phyloP scores from a whole-genome alignment of 2,329 filamentous ascomycete species.

The Aspergillus chevalieri region DNA sequence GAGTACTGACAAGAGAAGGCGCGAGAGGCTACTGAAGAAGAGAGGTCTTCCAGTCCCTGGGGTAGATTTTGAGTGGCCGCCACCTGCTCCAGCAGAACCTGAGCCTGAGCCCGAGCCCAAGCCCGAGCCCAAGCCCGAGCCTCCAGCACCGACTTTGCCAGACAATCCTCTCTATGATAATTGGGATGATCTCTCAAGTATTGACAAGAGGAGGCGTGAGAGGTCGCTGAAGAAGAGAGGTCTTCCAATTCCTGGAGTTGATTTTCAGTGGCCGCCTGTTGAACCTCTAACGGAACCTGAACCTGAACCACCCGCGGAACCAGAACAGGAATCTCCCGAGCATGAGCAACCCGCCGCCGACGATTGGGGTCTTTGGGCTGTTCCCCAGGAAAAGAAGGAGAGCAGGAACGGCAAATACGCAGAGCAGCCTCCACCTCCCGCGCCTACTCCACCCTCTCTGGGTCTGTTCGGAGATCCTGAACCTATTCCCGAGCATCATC shows the following conservation, averaged over 20 bases:
- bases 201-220: conserved; percentile 43
- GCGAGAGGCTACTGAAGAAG: conserved; percentile 25
- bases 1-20: conserved; percentile 43
- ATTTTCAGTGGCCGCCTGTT: too few species aligned
- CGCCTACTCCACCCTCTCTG: conserved; percentile 43
- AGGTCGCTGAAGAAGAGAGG: conserved; percentile 17
- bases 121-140: conserved; percentile 25
- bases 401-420: conserved; percentile 42
- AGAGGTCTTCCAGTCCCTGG: conserved; percentile 26
- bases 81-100: conserved; percentile 14
- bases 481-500: conserved; percentile 23
- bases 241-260: conserved; percentile 18
- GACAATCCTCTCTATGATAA: conserved; percentile 32
- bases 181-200: conserved; percentile 30
- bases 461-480: conserved; percentile 37
- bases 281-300: neutral
- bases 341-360: conserved; percentile 23
- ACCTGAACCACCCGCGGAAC: conserved; percentile 9
- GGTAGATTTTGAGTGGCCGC: conserved; percentile 21
- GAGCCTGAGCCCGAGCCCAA: conserved; percentile 17
- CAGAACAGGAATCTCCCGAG: conserved; percentile 20
- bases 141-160: conserved; percentile 20
- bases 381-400: conserved; percentile 43
- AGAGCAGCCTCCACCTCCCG: conserved; percentile 42
- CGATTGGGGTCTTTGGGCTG: conserved; percentile 30